Conservation (phyloP, 208 protist genomes). For the Wallacemonas sp. region DNA sequence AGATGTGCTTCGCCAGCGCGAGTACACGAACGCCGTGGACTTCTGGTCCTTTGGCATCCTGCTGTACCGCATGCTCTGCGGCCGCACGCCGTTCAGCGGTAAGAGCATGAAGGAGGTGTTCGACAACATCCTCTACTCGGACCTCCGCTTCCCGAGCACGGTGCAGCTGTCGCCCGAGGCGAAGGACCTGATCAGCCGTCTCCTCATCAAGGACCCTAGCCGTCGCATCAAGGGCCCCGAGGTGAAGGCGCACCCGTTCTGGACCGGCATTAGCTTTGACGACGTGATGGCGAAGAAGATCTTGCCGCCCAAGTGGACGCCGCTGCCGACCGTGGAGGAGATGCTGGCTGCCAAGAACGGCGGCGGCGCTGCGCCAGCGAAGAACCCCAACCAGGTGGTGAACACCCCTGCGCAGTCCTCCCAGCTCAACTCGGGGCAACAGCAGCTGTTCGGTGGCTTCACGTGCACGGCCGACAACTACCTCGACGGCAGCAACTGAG, state of each 20-base stretch:
- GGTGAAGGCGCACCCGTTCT: slow-evolving; percentile 90
- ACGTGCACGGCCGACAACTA: slow-evolving; percentile 89
- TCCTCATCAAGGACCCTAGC: slow-evolving; percentile 89
- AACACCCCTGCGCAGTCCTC: slow-evolving; percentile 84
- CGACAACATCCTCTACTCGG: slow-evolving; percentile 92
- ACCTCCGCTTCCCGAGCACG: slow-evolving; percentile 88
- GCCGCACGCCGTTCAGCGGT: slow-evolving; percentile 93
- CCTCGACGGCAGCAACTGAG: slow-evolving; percentile 37
- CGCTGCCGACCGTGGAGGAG: slow-evolving; percentile 80
- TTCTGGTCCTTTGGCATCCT: slow-evolving; percentile 98
- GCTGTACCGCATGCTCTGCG: slow-evolving; percentile 97
- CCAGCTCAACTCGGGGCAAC: slow-evolving; percentile 79
- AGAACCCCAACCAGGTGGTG: slow-evolving; percentile 79
- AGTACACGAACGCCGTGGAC: slow-evolving; percentile 97
- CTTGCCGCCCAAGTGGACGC: slow-evolving; percentile 81
- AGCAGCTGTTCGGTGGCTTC: slow-evolving; percentile 91
- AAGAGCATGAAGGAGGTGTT: slow-evolving; percentile 94
- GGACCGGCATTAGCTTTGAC: slow-evolving; percentile 90
- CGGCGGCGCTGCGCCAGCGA: slow-evolving; percentile 17
- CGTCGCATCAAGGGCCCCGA: slow-evolving; percentile 87
- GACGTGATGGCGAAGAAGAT: slow-evolving; percentile 88
- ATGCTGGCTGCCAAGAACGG: slow-evolving; percentile 63
- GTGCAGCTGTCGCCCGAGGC: slow-evolving; percentile 83
- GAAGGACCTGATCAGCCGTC: slow-evolving; percentile 90
- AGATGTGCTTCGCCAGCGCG: slow-evolving; percentile 92